Base-by-base conservation (phyloP, 192 early-diverging fungal species). In the Diversispora eburnea region DNA sequence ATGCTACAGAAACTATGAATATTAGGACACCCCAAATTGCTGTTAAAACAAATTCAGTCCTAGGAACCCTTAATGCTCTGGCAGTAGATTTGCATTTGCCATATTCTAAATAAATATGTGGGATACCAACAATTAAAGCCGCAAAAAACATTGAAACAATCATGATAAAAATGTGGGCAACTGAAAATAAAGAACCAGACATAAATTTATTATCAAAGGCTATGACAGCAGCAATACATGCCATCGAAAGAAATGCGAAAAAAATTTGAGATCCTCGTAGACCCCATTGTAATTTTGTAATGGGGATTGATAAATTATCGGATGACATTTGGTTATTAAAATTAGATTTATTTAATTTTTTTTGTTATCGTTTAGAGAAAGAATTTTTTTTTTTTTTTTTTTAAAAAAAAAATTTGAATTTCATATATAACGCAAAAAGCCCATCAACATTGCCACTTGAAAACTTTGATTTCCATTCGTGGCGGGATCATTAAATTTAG, bases 241-340 rank as follows among this genome's bases (percentile, higher is more conserved):
- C 7, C 49, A 55, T 73, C 52, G 72, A 58, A 33, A 73, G 46
- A 42, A 73, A 73, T 3, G 72, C 72, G 43, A 62, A 73, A 45
- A 73, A 41, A 7, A 73, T 52, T 43, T 73, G 72, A 15, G 61
- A 13, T 7, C 72, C 72, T 54, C 72, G 43, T 17, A 73, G 52
- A 20, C 72, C 62, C 72, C 72, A 73, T 73, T 73, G 72, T n/a
- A 64, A 0, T 17, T 73, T 73, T 20, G 72, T 73, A 45, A 73
- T 73, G 4, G 72, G 61, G 10, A 73, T 63, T 73, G 59, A 56
- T 48, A 72, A 33, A 20, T 47, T 72, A n/a, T 72, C 70, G 8
- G 57, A 33, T 33, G 25, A 0, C 25, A 33, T 33, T 33, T 33
- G 0, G 25, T 33, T 33, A 1, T 33, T 2, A 33, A 33, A 33